These are phyloP conservation scores for Aquilaria sinensis DNA, from an alignment of 345 rosid species.

Conservation along the genomic window DNA sequence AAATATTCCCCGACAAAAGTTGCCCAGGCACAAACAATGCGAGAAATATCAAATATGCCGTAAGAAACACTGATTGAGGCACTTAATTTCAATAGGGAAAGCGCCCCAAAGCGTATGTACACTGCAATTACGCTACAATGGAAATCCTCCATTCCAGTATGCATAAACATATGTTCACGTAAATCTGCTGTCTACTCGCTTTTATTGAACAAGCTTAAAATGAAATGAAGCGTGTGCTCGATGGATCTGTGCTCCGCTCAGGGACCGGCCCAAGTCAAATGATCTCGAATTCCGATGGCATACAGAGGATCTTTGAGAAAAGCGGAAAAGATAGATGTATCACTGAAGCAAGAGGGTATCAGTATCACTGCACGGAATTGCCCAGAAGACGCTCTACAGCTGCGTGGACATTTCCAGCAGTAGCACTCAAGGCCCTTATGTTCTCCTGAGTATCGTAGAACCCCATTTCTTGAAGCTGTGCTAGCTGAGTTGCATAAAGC, in stretches of 20 bases:
- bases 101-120: slow-evolving; percentile 5
- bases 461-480: slow-evolving; percentile 93
- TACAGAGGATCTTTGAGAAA: slow-evolving; percentile 1
- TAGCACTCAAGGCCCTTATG: slow-evolving; percentile 71
- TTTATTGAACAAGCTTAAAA: slow-evolving; percentile 13
- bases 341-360: not conserved
- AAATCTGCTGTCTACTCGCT: slow-evolving; percentile 3
- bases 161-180: slow-evolving; percentile 4
- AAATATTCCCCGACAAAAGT: too few relatives aligned
- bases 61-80: too few relatives aligned
- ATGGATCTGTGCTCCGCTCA: slow-evolving; percentile 5
- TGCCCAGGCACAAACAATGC: too few relatives aligned
- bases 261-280: slow-evolving; percentile 11
- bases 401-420: slow-evolving; percentile 80
- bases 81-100: too few relatives aligned
- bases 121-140: not conserved
- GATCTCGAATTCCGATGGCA: slow-evolving; percentile 9
- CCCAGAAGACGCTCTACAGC: slow-evolving; percentile 91
- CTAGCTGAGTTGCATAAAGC: slow-evolving; percentile 75
- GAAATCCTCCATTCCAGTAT: not conserved
- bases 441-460: slow-evolving; percentile 82
- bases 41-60: too few relatives aligned
- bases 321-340: slow-evolving; percentile 2
- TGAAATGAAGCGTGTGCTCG: slow-evolving; percentile 9
- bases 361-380: slow-evolving; percentile 45